phyloP scores from a whole-genome alignment of 2,329 filamentous ascomycete species.

The Xylaria arbuscula region DNA sequence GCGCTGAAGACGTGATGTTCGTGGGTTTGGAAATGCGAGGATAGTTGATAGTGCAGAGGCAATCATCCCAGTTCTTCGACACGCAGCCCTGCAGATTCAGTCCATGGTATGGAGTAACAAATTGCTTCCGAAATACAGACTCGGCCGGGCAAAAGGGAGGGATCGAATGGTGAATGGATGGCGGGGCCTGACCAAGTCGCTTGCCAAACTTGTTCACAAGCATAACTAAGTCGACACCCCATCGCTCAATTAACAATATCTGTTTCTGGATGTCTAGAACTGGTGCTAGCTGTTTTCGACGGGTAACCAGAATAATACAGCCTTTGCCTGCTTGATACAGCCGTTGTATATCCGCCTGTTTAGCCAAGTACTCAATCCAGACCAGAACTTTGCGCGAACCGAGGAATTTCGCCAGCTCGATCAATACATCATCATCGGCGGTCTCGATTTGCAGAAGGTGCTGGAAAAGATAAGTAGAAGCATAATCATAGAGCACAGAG shows the following conservation, averaged over 20 bases:
- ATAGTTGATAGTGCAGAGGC: constrained; percentile 41
- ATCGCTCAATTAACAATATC: constrained; percentile 36
- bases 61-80: constrained; percentile 41
- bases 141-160: constrained; percentile 44
- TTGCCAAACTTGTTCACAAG: constrained; percentile 43
- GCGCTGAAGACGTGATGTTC: constrained; percentile 16
- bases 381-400: constrained; percentile 30
- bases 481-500: constrained; percentile 38
- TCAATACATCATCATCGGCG: constrained; percentile 36
- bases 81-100: constrained; percentile 38
- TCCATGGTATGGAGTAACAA: constrained; percentile 34
- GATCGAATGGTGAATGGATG: constrained; percentile 43
- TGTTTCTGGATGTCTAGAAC: constrained; percentile 29
- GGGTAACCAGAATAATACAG: constrained; percentile 30
- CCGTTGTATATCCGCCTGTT: constrained; percentile 34
- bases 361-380: constrained; percentile 43
- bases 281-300: constrained; percentile 30
- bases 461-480: constrained; percentile 42
- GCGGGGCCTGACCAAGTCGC: constrained; percentile 30
- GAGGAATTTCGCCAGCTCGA: constrained; percentile 40
- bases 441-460: constrained; percentile 37
- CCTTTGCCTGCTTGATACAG: constrained; percentile 44
- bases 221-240: constrained; percentile 42
- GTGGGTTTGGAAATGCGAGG: constrained; percentile 19
- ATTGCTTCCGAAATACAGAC: constrained; percentile 42